Percentiles rank a stretch among this genome's conserved stretches.
phyloP scores from a whole-genome alignment of 2,329 filamentous ascomycete species.

The Fulvia fulva region DNA sequence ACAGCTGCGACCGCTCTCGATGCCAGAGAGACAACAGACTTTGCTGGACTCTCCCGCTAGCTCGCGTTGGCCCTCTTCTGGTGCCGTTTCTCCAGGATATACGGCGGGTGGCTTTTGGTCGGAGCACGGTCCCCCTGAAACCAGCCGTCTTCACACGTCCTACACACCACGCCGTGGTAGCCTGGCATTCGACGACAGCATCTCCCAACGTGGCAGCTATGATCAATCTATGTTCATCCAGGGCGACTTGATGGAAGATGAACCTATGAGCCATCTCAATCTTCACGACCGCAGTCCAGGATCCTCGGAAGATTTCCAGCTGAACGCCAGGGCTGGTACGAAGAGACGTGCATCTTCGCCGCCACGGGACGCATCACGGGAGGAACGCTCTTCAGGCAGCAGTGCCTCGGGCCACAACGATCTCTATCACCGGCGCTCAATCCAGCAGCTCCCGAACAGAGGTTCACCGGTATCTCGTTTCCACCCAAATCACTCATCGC shows the following conservation, averaged over 20 bases:
- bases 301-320: conserved; percentile 42
- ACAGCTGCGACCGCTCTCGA: conserved; percentile 40
- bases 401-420: conserved; percentile 45
- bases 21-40: conserved; percentile 39
- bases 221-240: conserved; percentile 55
- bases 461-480: conserved; percentile 53
- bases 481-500: conserved; percentile 55
- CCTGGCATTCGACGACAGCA: conserved; percentile 40
- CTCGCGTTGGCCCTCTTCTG: conserved; percentile 38
- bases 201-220: conserved; percentile 59
- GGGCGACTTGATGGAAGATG: conserved; percentile 53
- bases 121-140: conserved; percentile 28
- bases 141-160: conserved; percentile 20
- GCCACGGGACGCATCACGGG: conserved; percentile 52
- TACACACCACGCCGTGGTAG: conserved; percentile 39
- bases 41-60: conserved; percentile 39
- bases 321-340: conserved; percentile 48
- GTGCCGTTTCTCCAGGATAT: conserved; percentile 42
- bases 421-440: conserved; percentile 52
- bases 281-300: conserved; percentile 50
- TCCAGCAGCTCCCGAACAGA: conserved; percentile 54
- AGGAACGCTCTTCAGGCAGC: conserved; percentile 43
- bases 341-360: conserved; percentile 64
- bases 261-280: conserved; percentile 48
- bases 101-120: conserved; percentile 46